Percentiles rank a stretch among this genome's conserved stretches.
Evolutionary conservation across 2,329 filamentous ascomycete genomes (phyloP).

Genomic region (Onygenales sp.): DNA sequence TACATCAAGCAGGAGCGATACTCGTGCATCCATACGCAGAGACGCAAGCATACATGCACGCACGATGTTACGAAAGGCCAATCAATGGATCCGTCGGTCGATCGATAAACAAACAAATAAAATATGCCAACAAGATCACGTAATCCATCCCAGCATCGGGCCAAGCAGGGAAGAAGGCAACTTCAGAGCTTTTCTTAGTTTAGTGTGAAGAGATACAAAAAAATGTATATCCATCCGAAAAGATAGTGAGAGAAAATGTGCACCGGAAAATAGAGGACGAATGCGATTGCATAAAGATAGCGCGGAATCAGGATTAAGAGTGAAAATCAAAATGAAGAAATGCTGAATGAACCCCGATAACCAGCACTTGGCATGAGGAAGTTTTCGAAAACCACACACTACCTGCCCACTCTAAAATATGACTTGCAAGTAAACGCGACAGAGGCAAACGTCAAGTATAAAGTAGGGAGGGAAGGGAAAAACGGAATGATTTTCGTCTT

Average conservation of each 20-base stretch:
- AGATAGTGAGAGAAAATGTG: neutral
- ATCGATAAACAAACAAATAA: too few relatives aligned
- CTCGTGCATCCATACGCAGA: too few relatives aligned
- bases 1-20: too few relatives aligned
- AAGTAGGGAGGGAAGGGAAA: neutral
- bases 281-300: neutral
- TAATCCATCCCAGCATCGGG: too few relatives aligned
- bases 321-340: neutral
- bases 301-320: neutral
- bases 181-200: neutral
- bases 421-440: neutral
- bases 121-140: too few relatives aligned
- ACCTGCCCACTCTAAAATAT: neutral
- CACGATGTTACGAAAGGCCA: too few relatives aligned
- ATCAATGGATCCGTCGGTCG: too few relatives aligned
- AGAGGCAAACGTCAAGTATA: neutral
- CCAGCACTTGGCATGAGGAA: conserved; percentile 8
- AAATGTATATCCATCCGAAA: neutral
- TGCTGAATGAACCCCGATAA: neutral
- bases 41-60: too few relatives aligned
- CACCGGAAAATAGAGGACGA: too few relatives aligned
- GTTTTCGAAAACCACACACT: conserved; percentile 1
- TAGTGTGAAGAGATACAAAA: neutral
- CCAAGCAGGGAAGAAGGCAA: neutral
- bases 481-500: neutral